Evolutionary conservation across 139 green algal genomes (phyloP), one percentile per base, ranked within the genome.

Genomic region (Coccomyxa sp.): DNA sequence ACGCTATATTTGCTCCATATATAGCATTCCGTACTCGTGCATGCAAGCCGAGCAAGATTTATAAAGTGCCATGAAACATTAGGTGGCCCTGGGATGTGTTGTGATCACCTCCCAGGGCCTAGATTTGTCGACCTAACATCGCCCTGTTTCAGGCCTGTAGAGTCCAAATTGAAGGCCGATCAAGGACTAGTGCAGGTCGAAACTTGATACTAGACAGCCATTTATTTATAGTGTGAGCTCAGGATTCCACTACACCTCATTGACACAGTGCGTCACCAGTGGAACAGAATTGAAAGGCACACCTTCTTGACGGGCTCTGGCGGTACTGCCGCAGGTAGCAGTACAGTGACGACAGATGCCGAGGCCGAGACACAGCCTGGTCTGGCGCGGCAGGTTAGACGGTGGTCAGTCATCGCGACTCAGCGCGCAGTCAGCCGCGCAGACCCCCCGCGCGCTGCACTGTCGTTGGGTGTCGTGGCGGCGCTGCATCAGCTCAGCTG

Each of bases 401-500:
- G 63, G 9, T 71, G 63, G 63, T 71, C 18, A 71, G 63, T 25
- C 18, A 25, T 1, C 4, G 63, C 63, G 21, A 71, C 63, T 28
- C 18, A 71, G 63, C 18, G 63, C 18, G 63, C 63, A 71, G 21
- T 71, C 21, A 25, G 21, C 18, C 18, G 63, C 18, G 63, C 63
- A 71, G 63, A 71, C 18, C 4, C 63, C 18, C 63, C 63, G 18
- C 21, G 18, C 9, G 21, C 63, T 28, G 18, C 21, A 9, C 63
- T 71, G 63, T 71, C 63, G 4, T 25, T 71, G 21, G 76, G 76
- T 4, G 76, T 60, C 4, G 17, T 80, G 76, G 76, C 76, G 3
- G 45, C 74, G 21, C 76, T 88, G 28, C 81, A 85, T n/a, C 13
- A 85, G 31, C 58, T 81, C 38, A 88, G 84, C 63, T 76, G 79